Conservation (phyloP, 352 stramenopile genomes). For the Chrysophaeum taylorii region DNA sequence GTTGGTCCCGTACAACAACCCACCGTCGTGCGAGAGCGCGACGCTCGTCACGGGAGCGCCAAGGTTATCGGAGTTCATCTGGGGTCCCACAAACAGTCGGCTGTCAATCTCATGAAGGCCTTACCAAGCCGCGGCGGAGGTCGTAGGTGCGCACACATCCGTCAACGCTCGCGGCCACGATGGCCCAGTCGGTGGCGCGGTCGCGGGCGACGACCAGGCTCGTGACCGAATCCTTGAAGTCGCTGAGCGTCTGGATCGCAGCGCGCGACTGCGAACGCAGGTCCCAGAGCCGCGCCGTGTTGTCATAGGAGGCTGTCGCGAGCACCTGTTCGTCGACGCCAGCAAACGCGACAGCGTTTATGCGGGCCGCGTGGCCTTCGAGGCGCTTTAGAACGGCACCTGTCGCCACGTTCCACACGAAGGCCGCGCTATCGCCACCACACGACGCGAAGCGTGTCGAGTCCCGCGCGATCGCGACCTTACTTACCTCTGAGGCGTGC, state of each 20-base stretch:
- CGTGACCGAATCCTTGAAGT: slow-evolving; percentile 3
- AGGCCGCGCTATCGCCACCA: neutral
- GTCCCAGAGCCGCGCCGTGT: slow-evolving; percentile 64
- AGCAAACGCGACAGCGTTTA: neutral
- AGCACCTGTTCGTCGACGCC: slow-evolving; percentile 31
- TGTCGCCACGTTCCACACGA: slow-evolving; percentile 8
- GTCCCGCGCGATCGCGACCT: neutral
- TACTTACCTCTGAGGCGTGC: neutral
- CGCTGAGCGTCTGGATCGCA: neutral
- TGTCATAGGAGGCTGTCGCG: slow-evolving; percentile 66
- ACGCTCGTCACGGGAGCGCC: too few species aligned
- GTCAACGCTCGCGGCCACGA: neutral
- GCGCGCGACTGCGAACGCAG: neutral
- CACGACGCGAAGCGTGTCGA: neutral
- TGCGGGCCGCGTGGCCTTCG: neutral
- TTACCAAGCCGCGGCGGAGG: neutral
- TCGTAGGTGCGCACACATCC: neutral
- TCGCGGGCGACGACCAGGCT: neutral
- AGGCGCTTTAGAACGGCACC: neutral
- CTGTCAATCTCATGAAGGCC: too few species aligned
- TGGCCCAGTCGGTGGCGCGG: neutral
- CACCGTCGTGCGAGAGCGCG: neutral
- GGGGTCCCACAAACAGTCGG: too few species aligned
- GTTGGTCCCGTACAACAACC: too few species aligned
- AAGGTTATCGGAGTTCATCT: too few species aligned